Conservation (phyloP, 306 rosid genomes). For the Senna siamea region DNA sequence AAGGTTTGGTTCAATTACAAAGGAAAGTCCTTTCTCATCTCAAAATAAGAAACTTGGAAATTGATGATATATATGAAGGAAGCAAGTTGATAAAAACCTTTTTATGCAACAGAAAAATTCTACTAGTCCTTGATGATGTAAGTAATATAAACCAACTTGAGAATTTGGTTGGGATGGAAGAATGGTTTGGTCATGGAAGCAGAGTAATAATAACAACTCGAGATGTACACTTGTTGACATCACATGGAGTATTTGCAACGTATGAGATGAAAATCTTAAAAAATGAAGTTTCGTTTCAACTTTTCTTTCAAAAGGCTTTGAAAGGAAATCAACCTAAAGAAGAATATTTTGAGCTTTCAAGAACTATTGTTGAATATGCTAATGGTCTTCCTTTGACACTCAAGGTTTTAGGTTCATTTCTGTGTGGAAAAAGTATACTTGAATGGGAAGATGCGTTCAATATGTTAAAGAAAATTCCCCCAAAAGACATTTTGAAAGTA, state of each 20-base stretch:
- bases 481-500: slow-evolving; percentile 14
- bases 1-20: slow-evolving; percentile 42
- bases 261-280: background rate
- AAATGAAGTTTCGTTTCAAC: slow-evolving; percentile 37
- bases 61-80: slow-evolving; percentile 26
- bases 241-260: slow-evolving; percentile 24
- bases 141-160: background rate
- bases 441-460: slow-evolving; percentile 40
- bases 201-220: background rate
- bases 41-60: slow-evolving; percentile 1
- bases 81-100: slow-evolving; percentile 31
- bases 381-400: slow-evolving; percentile 52
- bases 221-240: slow-evolving; percentile 31
- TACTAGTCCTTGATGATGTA: background rate
- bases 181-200: background rate
- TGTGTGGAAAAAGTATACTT: slow-evolving; percentile 30
- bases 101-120: slow-evolving; percentile 4
- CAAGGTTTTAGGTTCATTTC: slow-evolving; percentile 35
- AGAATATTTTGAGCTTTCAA: slow-evolving; percentile 35
- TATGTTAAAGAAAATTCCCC: background rate
- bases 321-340: slow-evolving; percentile 30
- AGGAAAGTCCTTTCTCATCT: slow-evolving; percentile 34
- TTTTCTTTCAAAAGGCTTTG: slow-evolving; percentile 43
- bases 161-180: background rate
- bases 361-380: slow-evolving; percentile 32